phyloP scores from a whole-genome alignment of 176 grass and related monocot species.

The Poa annua region DNA sequence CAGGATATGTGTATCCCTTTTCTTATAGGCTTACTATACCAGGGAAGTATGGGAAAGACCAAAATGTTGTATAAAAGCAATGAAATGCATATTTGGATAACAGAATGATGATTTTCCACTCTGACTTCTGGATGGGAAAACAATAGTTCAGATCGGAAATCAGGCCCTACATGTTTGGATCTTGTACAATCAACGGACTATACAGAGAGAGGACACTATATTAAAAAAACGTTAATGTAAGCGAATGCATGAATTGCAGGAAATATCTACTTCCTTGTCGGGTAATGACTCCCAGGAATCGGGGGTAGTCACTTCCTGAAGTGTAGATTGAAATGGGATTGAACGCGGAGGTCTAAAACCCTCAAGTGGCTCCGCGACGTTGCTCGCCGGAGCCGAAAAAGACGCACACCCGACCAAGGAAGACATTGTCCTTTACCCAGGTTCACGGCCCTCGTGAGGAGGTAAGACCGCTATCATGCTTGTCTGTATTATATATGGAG shows the following conservation, averaged over 20 bases:
- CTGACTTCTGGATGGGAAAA: background rate
- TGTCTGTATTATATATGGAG: too few species aligned
- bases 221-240: background rate
- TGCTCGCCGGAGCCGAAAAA: too few species aligned
- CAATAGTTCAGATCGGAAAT: background rate
- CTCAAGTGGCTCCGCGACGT: too few species aligned
- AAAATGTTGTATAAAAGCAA: background rate
- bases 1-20: too few species aligned
- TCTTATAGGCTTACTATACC: background rate
- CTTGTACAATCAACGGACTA: background rate
- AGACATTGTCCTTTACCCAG: too few species aligned
- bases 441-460: too few species aligned
- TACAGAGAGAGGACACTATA: background rate
- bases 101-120: background rate
- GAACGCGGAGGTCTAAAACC: too few species aligned
- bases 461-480: too few species aligned
- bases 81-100: background rate
- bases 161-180: background rate
- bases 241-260: background rate
- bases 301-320: too few species aligned
- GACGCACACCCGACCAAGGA: too few species aligned
- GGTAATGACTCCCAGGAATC: too few species aligned
- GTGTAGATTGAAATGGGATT: too few species aligned
- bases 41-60: background rate
- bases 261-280: conserved; percentile 25